Evolutionary conservation across 2,329 filamentous ascomycete species (phyloP).

Genomic region (Rhexocercosporidium sp.): DNA sequence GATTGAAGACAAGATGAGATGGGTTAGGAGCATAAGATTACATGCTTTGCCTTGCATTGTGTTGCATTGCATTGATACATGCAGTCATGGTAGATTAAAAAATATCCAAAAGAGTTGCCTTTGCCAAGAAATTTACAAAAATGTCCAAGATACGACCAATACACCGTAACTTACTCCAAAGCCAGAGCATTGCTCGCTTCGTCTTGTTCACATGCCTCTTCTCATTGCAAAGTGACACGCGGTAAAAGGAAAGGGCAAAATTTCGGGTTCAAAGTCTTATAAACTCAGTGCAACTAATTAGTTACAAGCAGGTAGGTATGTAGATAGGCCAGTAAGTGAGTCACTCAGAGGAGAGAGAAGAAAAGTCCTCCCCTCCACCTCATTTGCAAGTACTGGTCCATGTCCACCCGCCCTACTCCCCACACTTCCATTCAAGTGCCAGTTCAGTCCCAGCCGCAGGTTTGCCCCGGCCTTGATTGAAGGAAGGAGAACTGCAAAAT

Average conservation of each 20-base stretch:
- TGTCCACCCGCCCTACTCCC: background rate
- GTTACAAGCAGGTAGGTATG: background rate
- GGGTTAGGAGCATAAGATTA: too few species aligned
- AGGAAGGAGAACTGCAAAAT: background rate
- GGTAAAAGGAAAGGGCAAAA: too few species aligned
- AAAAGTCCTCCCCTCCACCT: background rate
- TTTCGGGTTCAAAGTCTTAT: background rate
- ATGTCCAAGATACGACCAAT: too few species aligned
- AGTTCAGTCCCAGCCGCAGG: background rate
- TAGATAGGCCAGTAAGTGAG: background rate
- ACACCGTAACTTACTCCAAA: too few species aligned
- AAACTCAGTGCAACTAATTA: constrained; percentile 2
- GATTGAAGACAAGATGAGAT: background rate
- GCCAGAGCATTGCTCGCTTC: too few species aligned
- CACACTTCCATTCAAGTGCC: background rate
- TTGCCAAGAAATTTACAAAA: too few species aligned
- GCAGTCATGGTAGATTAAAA: too few species aligned
- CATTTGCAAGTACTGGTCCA: background rate
- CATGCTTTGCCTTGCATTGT: too few species aligned
- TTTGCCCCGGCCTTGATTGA: background rate
- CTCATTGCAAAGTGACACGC: too few species aligned
- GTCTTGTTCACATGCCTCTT: too few species aligned
- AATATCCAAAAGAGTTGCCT: too few species aligned
- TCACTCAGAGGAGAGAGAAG: background rate
- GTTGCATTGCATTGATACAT: background rate